Percentiles rank a stretch among this genome's conserved stretches.
phyloP scores from a whole-genome alignment of 78 protist genomes.

The slime mould (Dictyostelium discoideum) region DNA sequence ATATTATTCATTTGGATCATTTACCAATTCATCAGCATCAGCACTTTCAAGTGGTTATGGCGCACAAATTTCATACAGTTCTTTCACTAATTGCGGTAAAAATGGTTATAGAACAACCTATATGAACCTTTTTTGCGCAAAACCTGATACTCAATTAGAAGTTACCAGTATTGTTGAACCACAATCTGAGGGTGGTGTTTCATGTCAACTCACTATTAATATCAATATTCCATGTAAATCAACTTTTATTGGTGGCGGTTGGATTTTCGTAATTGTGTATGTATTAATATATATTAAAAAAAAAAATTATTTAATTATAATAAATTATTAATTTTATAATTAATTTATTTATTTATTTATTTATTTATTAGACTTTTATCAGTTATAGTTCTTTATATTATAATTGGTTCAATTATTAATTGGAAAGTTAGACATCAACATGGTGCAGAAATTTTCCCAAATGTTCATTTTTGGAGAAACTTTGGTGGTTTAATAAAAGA shows the following conservation, averaged over 20 bases:
- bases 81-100: not conserved
- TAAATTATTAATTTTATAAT: not conserved
- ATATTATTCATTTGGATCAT: not conserved
- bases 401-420: constrained; percentile 45
- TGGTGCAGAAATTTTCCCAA: constrained; percentile 61
- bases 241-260: constrained; percentile 48
- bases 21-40: not conserved
- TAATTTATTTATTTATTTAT: not conserved
- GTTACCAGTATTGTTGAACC: not conserved
- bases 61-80: not conserved
- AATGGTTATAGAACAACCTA: not conserved
- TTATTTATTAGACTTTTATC: not conserved
- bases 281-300: not conserved
- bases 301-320: too few species aligned
- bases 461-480: constrained; percentile 18
- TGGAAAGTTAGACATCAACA: constrained; percentile 36
- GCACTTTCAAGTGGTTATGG: not conserved
- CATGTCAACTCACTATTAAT: not conserved
- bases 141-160: not conserved
- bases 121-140: not conserved
- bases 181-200: not conserved
- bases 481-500: constrained; percentile 25
- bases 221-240: not conserved
- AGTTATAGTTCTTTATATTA: not conserved
- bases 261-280: constrained; percentile 51